Conservation (phyloP, 2,329 filamentous ascomycete genomes). For the Whalleya microplaca region DNA sequence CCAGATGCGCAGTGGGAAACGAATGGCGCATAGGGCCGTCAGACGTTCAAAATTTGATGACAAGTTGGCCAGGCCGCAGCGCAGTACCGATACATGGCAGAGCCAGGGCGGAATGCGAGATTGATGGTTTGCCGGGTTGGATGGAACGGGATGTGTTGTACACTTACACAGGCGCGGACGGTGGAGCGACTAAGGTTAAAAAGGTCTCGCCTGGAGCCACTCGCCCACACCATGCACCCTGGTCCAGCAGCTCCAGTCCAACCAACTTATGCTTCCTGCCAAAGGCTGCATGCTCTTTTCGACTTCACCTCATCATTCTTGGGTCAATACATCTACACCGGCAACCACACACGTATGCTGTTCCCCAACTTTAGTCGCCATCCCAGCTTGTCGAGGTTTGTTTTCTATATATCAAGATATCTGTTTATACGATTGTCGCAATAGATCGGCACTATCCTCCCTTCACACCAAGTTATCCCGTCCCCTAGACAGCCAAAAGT, state of each 20-base stretch:
- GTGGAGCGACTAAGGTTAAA: conserved; percentile 29
- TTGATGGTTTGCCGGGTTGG: conserved; percentile 2
- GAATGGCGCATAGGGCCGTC: conserved; percentile 15
- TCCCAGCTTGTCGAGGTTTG: not conserved
- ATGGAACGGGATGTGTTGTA: conserved; percentile 21
- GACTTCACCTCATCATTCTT: conserved; percentile 39
- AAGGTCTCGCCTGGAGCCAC: conserved; percentile 28
- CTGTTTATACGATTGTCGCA: not conserved
- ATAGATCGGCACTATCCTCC: no score
- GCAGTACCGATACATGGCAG: conserved; percentile 18
- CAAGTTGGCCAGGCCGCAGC: conserved; percentile 17
- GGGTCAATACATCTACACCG: conserved; percentile 18
- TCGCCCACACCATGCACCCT: conserved; percentile 25
- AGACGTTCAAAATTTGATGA: conserved; percentile 30
- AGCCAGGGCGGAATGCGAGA: conserved; percentile 7
- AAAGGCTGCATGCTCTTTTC: conserved; percentile 38
- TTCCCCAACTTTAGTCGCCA: not conserved
- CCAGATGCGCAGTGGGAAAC: conserved; percentile 14
- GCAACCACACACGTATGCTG: not conserved
- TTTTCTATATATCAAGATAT: not conserved
- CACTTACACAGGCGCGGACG: conserved; percentile 24
- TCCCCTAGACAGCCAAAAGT: no score
- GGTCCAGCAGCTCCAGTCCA: conserved; percentile 35
- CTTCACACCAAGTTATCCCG: no score
- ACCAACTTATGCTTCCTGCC: conserved; percentile 35